Evolutionary conservation across 257 asterid genomes (phyloP), one percentile per base, ranked within the genome.

Genomic region (Nicotiana tabacum): DNA sequence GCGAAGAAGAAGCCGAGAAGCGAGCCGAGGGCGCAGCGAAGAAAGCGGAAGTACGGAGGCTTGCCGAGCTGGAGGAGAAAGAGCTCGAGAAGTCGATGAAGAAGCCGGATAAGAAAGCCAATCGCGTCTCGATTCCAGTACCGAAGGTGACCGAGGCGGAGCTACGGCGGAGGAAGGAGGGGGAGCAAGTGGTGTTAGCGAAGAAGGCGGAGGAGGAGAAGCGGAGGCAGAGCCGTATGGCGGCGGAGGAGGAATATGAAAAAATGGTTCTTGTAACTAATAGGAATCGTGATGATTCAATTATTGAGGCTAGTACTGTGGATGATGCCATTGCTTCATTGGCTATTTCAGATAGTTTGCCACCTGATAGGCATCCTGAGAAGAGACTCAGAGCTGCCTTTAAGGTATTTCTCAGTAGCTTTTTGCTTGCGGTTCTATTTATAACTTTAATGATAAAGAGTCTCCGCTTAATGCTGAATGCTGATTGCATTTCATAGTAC

Each of bases 81-180:
- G 98, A 96, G 24, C 86, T 96, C 48, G 98, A 91, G 81, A 92
- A 92, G 87, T 80, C 89, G 67, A 5, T 93, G 85, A 90, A 78
- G 88, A 94, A 94, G 93, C 87, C 93, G 55, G 98, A 96, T 83
- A 96, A 94, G 89, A 94, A 96, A 89, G 97, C 92, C 4, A 90
- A 70, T 53, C 87, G 97, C 70, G 99, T 95, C 13, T 77, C 97
- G 0, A 89, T 85, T 55, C 99, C 97, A 32, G 85, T 91, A 58
- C 95, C 99, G 1, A 96, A 96, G 91, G 98, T 94, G 77, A 94
- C 98, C 43, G 98, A 94, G 93, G 97, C 84, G 60, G 98, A 96
- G 83, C 87, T 96, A 69, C 83, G 83, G 72, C 87, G 90, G n/a
- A 85, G 92, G 74, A 92, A 83, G 88, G 98, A 96, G 92, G 94